phyloP scores from a whole-genome alignment of 768 basidiomycete species.

The Xerocomus spinulosus region DNA sequence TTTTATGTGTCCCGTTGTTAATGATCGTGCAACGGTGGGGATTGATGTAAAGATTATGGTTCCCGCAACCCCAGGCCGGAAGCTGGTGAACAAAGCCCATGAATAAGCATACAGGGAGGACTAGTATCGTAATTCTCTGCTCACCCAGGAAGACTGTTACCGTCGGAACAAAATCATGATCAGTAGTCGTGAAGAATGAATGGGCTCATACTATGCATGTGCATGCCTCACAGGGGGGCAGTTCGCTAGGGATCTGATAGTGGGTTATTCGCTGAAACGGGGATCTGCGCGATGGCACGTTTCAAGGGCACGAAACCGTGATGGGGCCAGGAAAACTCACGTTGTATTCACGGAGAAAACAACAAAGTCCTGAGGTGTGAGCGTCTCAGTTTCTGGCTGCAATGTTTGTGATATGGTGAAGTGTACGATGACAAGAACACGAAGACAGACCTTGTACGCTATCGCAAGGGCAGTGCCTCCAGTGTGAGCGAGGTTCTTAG shows the following conservation, averaged over 20 bases:
- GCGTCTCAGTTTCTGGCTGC: not conserved
- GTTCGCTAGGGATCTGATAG: conserved; percentile 4
- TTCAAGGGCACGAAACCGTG: not conserved
- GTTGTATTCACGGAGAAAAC: not conserved
- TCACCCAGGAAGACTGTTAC: conserved; percentile 10
- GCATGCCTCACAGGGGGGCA: conserved; percentile 8
- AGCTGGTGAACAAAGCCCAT: not conserved
- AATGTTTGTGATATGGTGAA: not conserved
- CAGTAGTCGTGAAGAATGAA: not conserved
- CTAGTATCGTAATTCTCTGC: not conserved
- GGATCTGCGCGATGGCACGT: conserved; percentile 1
- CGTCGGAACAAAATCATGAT: not conserved
- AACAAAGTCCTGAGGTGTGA: not conserved
- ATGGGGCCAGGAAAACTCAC: conserved; percentile 1
- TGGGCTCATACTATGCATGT: conserved; percentile 1
- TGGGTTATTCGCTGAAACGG: not conserved
- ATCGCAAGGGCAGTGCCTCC: conserved; percentile 9
- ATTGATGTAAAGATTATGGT: conserved; percentile 4
- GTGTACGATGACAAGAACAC: not conserved
- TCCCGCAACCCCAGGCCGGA: conserved; percentile 7
- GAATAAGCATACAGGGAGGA: not conserved
- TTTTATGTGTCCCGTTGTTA: not conserved
- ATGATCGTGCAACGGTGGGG: conserved; percentile 1
- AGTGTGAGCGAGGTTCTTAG: conserved; percentile 6
- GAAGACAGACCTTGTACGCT: conserved; percentile 12